Evolutionary conservation across 805 yeast genomes (phyloP).

Genomic region (Schwanniomyces vanrijiae): DNA sequence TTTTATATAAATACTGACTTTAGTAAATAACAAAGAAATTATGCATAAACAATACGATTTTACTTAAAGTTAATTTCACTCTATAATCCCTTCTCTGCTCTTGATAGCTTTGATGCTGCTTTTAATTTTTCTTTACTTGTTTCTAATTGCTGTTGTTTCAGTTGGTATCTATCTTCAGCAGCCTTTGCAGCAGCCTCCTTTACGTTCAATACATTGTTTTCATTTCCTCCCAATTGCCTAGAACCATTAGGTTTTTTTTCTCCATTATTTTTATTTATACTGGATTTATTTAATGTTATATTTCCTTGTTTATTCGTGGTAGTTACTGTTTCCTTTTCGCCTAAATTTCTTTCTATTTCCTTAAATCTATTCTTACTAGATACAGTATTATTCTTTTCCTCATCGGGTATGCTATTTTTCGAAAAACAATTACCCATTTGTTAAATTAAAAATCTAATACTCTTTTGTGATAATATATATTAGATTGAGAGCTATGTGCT

Average conservation of each 20-base stretch:
- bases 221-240: slow-evolving; percentile 14
- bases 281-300: background rate
- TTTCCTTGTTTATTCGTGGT: background rate
- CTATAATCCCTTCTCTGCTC: slow-evolving; percentile 32
- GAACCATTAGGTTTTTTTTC: slow-evolving; percentile 6
- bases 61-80: too few relatives aligned
- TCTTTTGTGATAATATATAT: background rate
- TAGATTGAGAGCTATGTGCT: background rate
- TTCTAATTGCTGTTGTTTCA: slow-evolving; percentile 24
- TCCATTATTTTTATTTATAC: background rate
- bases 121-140: slow-evolving; percentile 30
- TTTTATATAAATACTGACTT: too few relatives aligned
- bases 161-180: slow-evolving; percentile 34
- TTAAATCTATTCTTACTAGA: slow-evolving; percentile 5
- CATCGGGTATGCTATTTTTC: background rate
- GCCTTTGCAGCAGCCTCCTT: slow-evolving; percentile 40
- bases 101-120: slow-evolving; percentile 28
- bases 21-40: too few relatives aligned
- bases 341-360: slow-evolving; percentile 6
- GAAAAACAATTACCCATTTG: slow-evolving; percentile 28
- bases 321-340: background rate
- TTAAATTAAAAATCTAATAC: background rate
- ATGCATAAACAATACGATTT: too few relatives aligned
- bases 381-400: background rate
- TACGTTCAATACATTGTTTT: slow-evolving; percentile 8